Evolutionary conservation across 108 stramenopile genomes (phyloP).

Genomic region (Cylindrotheca closterium): DNA sequence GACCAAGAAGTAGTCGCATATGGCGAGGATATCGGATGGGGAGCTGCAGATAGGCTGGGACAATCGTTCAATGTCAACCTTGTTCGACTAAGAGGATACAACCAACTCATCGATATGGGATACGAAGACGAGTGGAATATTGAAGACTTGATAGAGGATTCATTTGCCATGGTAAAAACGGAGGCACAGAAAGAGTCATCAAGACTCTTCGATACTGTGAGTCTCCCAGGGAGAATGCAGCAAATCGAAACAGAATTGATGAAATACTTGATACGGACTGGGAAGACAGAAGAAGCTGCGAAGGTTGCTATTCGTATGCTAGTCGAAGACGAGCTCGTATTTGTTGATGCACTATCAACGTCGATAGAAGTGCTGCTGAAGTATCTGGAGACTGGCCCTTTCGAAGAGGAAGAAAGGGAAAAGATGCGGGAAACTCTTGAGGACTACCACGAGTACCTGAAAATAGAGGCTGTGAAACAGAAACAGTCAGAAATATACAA

Average conservation of each 20-base stretch:
- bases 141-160: constrained; percentile 18
- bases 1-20: constrained; percentile 38
- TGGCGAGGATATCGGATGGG: constrained; percentile 36
- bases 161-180: constrained; percentile 9
- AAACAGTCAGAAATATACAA: not conserved
- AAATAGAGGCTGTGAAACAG: not conserved
- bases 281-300: constrained; percentile 23
- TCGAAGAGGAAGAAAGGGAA: not conserved
- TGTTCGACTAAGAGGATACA: constrained; percentile 21
- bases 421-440: constrained; percentile 1
- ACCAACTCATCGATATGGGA: constrained; percentile 25
- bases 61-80: constrained; percentile 25
- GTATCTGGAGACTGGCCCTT: constrained; percentile 12
- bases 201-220: constrained; percentile 15
- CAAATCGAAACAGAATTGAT: constrained; percentile 30
- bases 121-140: constrained; percentile 25
- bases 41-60: constrained; percentile 7
- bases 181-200: constrained; percentile 13
- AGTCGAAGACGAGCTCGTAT: constrained; percentile 34
- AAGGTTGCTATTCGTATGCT: constrained; percentile 35
- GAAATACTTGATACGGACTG: constrained; percentile 16
- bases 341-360: constrained; percentile 13
- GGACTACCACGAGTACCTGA: constrained; percentile 5
- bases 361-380: constrained; percentile 14
- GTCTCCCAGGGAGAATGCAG: constrained; percentile 30